A percentile compares a stretch with the other conserved stretches of the same genome.
These are phyloP conservation scores for Ophiostoma triangulosporum DNA, from an alignment of 2,329 filamentous ascomycete genomes.

Conservation along the genomic window DNA sequence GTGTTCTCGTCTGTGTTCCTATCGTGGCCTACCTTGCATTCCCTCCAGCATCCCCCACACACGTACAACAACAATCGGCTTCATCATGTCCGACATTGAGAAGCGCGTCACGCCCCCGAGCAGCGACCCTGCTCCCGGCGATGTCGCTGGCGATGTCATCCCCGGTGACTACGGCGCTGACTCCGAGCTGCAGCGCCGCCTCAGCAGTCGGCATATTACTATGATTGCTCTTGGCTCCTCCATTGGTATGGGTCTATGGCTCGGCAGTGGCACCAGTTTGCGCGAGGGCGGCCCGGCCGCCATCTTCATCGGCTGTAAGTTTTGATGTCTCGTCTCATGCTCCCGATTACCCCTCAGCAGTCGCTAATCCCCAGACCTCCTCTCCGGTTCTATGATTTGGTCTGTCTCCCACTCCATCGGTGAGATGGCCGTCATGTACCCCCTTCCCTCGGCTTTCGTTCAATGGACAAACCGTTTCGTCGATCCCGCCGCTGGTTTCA, in stretches of 20 bases:
- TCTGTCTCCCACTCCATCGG: constrained; percentile 4
- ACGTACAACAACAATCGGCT: neutral
- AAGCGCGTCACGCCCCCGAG: neutral
- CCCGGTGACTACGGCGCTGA: constrained; percentile 1
- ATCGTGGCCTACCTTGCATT: neutral
- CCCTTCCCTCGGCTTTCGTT: constrained; percentile 1
- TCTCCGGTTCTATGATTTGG: constrained; percentile 4
- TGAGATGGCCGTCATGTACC: constrained; percentile 6
- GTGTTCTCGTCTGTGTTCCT: neutral
- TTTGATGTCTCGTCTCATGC: too few species aligned
- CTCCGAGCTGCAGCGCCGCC: neutral
- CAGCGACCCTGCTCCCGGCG: neutral
- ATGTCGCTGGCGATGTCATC: neutral
- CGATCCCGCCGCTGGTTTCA: constrained; percentile 32
- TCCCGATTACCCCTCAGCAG: too few species aligned
- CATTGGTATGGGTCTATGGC: constrained; percentile 5
- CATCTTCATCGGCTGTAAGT: constrained; percentile 2
- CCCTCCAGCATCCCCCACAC: neutral
- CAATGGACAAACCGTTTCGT: constrained; percentile 20
- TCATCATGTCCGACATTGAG: constrained; percentile 1
- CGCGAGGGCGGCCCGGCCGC: constrained; percentile 5
- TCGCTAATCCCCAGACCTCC: neutral
- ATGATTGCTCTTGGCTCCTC: constrained; percentile 7
- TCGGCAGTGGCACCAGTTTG: constrained; percentile 3
- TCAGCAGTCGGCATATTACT: constrained; percentile 2